Evolutionary conservation across 352 stramenopile species (phyloP).

Genomic region (Pythium inflatum): DNA sequence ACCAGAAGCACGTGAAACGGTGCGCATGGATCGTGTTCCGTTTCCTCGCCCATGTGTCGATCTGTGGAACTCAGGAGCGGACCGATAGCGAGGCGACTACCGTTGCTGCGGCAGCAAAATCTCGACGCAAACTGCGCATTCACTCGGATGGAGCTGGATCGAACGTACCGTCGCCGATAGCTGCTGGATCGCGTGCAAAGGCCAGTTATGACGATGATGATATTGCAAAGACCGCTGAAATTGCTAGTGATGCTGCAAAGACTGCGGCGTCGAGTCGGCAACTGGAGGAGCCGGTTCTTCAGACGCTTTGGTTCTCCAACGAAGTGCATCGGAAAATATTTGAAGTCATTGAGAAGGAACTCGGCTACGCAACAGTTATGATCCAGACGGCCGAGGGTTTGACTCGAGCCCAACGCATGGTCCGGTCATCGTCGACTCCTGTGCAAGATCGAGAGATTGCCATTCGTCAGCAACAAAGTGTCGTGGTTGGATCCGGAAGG

Average conservation of each 20-base stretch:
- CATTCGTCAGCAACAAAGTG: conserved; percentile 44
- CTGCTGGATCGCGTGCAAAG: conserved; percentile 28
- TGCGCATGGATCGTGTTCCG: conserved; percentile 86
- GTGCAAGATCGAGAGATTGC: conserved; percentile 58
- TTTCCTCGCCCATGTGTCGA: conserved; percentile 71
- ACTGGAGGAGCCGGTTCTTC: conserved; percentile 71
- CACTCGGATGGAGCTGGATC: conserved; percentile 40
- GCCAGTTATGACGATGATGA: conserved; percentile 55
- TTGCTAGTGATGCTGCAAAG: conserved; percentile 80
- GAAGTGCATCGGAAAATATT: conserved; percentile 89
- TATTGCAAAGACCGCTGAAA: conserved; percentile 61
- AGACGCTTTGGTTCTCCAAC: conserved; percentile 88
- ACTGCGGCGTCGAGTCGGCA: conserved; percentile 71
- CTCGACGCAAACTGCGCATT: conserved; percentile 69
- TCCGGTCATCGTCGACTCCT: conserved; percentile 81
- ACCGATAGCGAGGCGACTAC: conserved; percentile 74
- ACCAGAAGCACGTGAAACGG: conserved; percentile 67
- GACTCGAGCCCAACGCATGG: conserved; percentile 78
- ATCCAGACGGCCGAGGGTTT: conserved; percentile 77
- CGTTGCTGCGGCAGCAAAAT: conserved; percentile 67
- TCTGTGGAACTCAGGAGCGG: conserved; percentile 71
- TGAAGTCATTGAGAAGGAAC: conserved; percentile 82
- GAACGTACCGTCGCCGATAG: conserved; percentile 26
- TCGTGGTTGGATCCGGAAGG: conserved; percentile 37
- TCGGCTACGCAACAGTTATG: conserved; percentile 67